Percentiles rank a stretch among this genome's conserved stretches.
These are phyloP conservation scores for Fusarium brachygibbosum DNA, from an alignment of 2,329 filamentous ascomycete species.

Conservation along the genomic window DNA sequence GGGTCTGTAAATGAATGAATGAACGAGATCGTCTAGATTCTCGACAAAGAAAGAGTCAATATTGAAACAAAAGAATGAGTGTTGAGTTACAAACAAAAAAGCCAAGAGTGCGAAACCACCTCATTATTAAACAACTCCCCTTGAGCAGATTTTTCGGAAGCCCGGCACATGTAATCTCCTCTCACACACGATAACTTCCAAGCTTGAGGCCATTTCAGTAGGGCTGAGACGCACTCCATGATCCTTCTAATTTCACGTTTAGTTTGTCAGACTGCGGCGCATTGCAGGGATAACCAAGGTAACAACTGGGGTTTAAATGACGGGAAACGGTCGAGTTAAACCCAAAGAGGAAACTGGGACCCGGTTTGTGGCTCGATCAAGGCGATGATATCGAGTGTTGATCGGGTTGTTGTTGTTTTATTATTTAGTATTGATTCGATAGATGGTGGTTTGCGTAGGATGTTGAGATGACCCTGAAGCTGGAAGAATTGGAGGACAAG, in stretches of 20 bases:
- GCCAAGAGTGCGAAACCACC: not conserved
- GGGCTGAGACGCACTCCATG: slow-evolving; percentile 45
- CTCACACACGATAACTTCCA: slow-evolving; percentile 14
- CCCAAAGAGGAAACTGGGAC: slow-evolving; percentile 13
- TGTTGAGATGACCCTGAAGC: not conserved
- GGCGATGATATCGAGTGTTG: slow-evolving; percentile 19
- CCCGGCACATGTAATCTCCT: slow-evolving; percentile 36
- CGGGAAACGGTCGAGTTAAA: slow-evolving; percentile 23
- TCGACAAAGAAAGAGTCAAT: slow-evolving; percentile 22
- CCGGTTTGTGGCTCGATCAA: slow-evolving; percentile 42
- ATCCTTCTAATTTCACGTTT: slow-evolving; percentile 46
- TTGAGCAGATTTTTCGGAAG: slow-evolving; percentile 3
- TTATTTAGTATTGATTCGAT: not conserved
- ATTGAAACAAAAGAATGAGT: not conserved
- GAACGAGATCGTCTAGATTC: slow-evolving; percentile 40
- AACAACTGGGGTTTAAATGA: slow-evolving; percentile 22
- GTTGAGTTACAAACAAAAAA: not conserved
- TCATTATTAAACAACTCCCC: slow-evolving; percentile 15
- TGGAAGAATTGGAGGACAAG: not conserved
- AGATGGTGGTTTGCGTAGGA: not conserved
- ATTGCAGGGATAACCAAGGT: slow-evolving; percentile 13
- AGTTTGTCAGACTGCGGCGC: slow-evolving; percentile 12
- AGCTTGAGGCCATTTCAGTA: slow-evolving; percentile 46
- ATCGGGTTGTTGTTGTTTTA: slow-evolving; percentile 1
- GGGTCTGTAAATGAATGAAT: slow-evolving; percentile 20